phyloP scores from a whole-genome alignment of 2,329 filamentous ascomycete species.

The Taxawa tesnikishii region DNA sequence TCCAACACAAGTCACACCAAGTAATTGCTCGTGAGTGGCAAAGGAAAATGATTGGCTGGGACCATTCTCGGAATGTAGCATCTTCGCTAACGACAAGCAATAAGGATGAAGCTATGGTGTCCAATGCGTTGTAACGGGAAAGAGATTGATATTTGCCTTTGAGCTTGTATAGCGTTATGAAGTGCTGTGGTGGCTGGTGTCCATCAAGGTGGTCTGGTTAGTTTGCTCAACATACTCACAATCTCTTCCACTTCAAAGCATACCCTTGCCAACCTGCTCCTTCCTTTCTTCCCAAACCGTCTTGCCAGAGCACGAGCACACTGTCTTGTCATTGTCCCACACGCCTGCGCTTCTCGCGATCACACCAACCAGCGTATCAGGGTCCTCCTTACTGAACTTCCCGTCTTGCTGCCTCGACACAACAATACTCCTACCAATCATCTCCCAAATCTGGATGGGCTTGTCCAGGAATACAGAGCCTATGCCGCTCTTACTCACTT shows the following conservation, averaged over 20 bases:
- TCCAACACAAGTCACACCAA: too few relatives aligned
- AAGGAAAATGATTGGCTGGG: too few relatives aligned
- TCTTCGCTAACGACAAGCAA: too few relatives aligned
- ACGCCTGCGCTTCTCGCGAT: conserved; percentile 93
- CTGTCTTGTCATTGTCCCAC: conserved; percentile 98
- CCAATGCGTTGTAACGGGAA: too few relatives aligned
- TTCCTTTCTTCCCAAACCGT: conserved; percentile 94
- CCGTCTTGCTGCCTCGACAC: conserved; percentile 57
- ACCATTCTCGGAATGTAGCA: too few relatives aligned
- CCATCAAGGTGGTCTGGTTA: conserved; percentile 1
- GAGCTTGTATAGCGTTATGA: too few relatives aligned
- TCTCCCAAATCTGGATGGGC: conserved; percentile 82
- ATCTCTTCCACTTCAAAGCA: conserved; percentile 51
- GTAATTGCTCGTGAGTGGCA: too few relatives aligned
- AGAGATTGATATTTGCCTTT: too few relatives aligned
- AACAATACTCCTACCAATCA: conserved; percentile 87
- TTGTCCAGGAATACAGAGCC: conserved; percentile 73
- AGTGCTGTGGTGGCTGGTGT: too few relatives aligned
- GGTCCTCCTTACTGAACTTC: conserved; percentile 57
- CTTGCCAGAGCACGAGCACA: conserved; percentile 96
- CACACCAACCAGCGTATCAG: conserved; percentile 79
- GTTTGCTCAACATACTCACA: conserved; percentile 16
- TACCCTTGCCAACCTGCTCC: conserved; percentile 80
- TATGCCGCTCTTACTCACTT: conserved; percentile 62
- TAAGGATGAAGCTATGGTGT: too few relatives aligned